These are phyloP conservation scores for Pythium volutum DNA, from an alignment of 352 stramenopile species.

Conservation along the genomic window DNA sequence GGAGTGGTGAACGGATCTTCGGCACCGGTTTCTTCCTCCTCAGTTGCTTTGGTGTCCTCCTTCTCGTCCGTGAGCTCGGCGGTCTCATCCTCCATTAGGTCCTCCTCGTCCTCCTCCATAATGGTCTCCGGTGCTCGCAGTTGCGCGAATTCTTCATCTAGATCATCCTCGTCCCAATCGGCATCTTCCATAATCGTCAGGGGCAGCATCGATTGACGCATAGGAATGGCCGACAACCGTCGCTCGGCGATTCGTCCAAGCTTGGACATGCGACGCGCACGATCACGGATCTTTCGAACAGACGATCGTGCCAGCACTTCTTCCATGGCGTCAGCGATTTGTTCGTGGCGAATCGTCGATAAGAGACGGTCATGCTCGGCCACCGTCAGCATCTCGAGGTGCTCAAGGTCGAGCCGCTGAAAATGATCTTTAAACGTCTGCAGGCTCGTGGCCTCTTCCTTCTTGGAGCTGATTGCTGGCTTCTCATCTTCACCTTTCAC, in stretches of 20 bases:
- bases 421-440: constrained; percentile 53
- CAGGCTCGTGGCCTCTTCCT: constrained; percentile 24
- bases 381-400: constrained; percentile 62
- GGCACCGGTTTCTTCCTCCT: background rate
- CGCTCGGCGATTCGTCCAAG: constrained; percentile 53
- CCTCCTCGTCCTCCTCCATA: constrained; percentile 2
- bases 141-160: constrained; percentile 18
- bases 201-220: constrained; percentile 34
- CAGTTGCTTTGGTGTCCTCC: background rate
- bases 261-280: constrained; percentile 57
- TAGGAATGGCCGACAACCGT: constrained; percentile 44
- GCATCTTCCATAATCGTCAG: constrained; percentile 41
- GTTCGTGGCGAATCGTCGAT: constrained; percentile 55
- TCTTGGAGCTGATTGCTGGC: constrained; percentile 12
- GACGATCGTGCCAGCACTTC: constrained; percentile 62
- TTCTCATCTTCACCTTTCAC: background rate
- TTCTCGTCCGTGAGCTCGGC: background rate
- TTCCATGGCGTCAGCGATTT: constrained; percentile 78
- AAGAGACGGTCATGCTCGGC: constrained; percentile 57
- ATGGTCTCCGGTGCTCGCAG: constrained; percentile 3
- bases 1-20: constrained; percentile 9
- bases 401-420: constrained; percentile 23
- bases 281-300: constrained; percentile 51
- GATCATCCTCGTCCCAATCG: constrained; percentile 49
- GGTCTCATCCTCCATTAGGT: background rate